phyloP scores from a whole-genome alignment of 352 stramenopile genomes.

The Thalassiosira hispida region DNA sequence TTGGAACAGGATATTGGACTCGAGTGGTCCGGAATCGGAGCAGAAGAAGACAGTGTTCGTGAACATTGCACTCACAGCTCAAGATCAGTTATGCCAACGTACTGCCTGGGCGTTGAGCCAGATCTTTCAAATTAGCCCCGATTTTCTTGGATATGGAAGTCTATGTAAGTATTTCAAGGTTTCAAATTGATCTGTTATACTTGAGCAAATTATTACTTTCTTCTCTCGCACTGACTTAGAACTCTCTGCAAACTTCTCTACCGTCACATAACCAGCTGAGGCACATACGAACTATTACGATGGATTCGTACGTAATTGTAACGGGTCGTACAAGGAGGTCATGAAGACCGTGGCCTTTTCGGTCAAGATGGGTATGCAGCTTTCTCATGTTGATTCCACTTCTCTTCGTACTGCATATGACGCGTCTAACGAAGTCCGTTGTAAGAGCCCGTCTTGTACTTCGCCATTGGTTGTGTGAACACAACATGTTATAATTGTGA shows the following conservation, averaged over 20 bases:
- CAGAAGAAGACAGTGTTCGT: conserved; percentile 62
- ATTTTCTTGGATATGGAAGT: conserved; percentile 11
- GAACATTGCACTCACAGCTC: conserved; percentile 47
- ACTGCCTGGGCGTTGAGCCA: conserved; percentile 65
- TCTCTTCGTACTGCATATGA: conserved; percentile 29
- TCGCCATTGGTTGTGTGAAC: neutral
- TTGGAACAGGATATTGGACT: conserved; percentile 46
- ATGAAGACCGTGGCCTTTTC: conserved; percentile 40
- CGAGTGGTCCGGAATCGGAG: conserved; percentile 12
- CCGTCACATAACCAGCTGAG: conserved; percentile 16
- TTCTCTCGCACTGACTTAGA: too few relatives aligned
- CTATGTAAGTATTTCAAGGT: conserved; percentile 1
- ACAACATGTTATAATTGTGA: neutral
- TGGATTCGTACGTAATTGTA: conserved; percentile 36
- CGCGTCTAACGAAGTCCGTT: neutral
- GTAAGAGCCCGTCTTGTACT: neutral
- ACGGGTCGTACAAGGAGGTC: conserved; percentile 35
- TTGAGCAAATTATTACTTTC: too few relatives aligned
- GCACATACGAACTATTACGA: conserved; percentile 44
- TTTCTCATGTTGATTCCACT: conserved; percentile 24
- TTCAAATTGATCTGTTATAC: too few relatives aligned
- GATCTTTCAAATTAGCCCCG: conserved; percentile 58
- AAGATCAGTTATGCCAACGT: conserved; percentile 69
- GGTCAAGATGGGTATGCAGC: conserved; percentile 45
- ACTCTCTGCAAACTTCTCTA: too few relatives aligned